Conservation (phyloP, 768 basidiomycete species). For the Collybiopsis confluens region DNA sequence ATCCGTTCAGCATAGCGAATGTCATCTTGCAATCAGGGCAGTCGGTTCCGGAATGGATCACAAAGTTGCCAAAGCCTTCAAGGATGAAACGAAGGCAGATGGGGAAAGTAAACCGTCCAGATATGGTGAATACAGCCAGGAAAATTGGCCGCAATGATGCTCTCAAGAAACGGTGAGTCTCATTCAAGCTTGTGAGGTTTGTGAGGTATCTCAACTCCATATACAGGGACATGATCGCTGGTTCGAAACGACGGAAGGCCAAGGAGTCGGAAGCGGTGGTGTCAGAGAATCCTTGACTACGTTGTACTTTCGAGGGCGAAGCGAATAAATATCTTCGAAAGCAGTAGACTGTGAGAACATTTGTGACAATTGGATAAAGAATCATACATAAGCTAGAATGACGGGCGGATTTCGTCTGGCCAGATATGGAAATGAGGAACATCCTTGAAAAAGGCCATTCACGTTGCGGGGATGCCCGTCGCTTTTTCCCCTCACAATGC, state of each 20-base stretch:
- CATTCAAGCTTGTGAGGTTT: not conserved
- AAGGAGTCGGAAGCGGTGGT: slow-evolving; percentile 22
- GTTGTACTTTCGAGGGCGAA: too few species aligned
- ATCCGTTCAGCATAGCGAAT: slow-evolving; percentile 74
- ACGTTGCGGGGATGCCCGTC: too few species aligned
- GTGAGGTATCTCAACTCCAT: not conserved
- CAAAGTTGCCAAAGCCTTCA: slow-evolving; percentile 90
- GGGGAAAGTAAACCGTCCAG: slow-evolving; percentile 79
- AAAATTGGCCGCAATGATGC: slow-evolving; percentile 66
- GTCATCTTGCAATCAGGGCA: slow-evolving; percentile 93
- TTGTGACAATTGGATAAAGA: too few species aligned
- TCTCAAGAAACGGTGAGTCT: slow-evolving; percentile 64
- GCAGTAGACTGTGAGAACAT: too few species aligned
- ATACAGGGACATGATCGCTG: slow-evolving; percentile 72
- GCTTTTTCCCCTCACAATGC: too few species aligned
- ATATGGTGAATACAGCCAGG: slow-evolving; percentile 67
- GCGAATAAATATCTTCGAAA: too few species aligned
- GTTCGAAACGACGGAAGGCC: slow-evolving; percentile 62
- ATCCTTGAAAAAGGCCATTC: too few species aligned
- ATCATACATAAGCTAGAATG: too few species aligned
- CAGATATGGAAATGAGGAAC: too few species aligned
- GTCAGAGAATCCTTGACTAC: not conserved
- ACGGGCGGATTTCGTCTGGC: too few species aligned
- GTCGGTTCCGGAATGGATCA: slow-evolving; percentile 88
- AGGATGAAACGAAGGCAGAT: slow-evolving; percentile 83